Evolutionary conservation across 169 alveolate species (phyloP), one percentile per base, ranked within the genome.

Genomic region (Perkinsus chesapeaki): DNA sequence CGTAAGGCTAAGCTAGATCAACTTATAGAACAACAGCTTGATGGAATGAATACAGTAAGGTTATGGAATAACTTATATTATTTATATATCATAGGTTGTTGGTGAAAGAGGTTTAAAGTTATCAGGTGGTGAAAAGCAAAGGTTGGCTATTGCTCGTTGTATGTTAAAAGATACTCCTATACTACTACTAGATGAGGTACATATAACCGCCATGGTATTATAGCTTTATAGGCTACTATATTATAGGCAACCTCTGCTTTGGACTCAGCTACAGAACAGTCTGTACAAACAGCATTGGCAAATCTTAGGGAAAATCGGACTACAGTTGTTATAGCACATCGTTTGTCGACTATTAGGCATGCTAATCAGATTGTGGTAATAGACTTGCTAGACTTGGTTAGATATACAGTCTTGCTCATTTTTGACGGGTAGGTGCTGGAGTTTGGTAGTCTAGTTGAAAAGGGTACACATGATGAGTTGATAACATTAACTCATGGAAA

Each of bases 41-140:
- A 73, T 94, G 91, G 96, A 96, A n/a, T 96, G 96, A 27, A 95
- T 95, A 47, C 96, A 92, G 93, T 34, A 38, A 31, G 91, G 72
- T 34, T 72, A 93, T 39, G n/a, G 91, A 34, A 7, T 16, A 27
- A 60, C 82, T 60, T 16, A 1, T 60, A 16, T 5, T 60, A 34
- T 34, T 20, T 60, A 12, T 9, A 60, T 47, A 34, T 60, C 1
- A 0, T 60, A 60, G 82, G 82, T 60, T 16, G 82, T 60, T 34
- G 99, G 99, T 12, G 99, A 99, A 94, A 96, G 99, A 91, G 99
- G 99, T 10, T 95, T 97, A 39, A 98, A 98, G 91, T 96, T 99
- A 3, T 97, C 99, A 73, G 99, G 99, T 47, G 99, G 99, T 0
- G 99, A 99, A 96, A 98, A 98, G 94, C 99, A 99, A 96, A 98